These are phyloP conservation scores for Xerocomus minutiporus DNA, from an alignment of 1,284 basidiomycete genomes.

Conservation along the genomic window DNA sequence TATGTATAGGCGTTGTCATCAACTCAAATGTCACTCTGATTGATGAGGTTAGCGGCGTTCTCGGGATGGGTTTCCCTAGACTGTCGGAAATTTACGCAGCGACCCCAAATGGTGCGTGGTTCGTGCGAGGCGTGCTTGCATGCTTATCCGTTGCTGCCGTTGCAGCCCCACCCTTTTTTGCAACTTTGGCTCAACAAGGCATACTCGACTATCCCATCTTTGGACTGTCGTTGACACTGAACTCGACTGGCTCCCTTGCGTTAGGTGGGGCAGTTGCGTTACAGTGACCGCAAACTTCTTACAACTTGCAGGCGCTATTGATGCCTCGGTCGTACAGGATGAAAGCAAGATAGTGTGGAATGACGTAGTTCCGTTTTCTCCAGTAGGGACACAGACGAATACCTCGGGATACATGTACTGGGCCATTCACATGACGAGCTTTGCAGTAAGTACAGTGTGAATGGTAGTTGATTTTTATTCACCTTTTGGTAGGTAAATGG, in stretches of 20 bases:
- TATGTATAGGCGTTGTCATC: slow-evolving; percentile 49
- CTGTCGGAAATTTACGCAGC: slow-evolving; percentile 54
- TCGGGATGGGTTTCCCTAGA: slow-evolving; percentile 72
- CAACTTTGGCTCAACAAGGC: slow-evolving; percentile 56
- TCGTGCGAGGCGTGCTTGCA: neutral
- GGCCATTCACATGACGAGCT: slow-evolving; percentile 60
- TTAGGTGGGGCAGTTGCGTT: slow-evolving; percentile 44
- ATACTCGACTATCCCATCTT: slow-evolving; percentile 69
- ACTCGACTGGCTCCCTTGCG: slow-evolving; percentile 56
- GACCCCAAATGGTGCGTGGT: slow-evolving; percentile 48
- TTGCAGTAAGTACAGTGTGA: slow-evolving; percentile 43
- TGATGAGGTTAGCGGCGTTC: slow-evolving; percentile 62
- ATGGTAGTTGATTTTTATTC: neutral
- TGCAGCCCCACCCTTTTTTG: slow-evolving; percentile 63
- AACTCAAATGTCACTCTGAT: slow-evolving; percentile 57
- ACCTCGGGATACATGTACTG: slow-evolving; percentile 76
- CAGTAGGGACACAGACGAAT: slow-evolving; percentile 51
- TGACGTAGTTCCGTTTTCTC: slow-evolving; percentile 67
- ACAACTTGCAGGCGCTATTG: slow-evolving; percentile 56
- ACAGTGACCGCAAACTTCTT: neutral
- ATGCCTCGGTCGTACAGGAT: slow-evolving; percentile 61
- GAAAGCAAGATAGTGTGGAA: slow-evolving; percentile 63
- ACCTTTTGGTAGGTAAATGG: slow-evolving; percentile 53
- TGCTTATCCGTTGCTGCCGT: slow-evolving; percentile 1
- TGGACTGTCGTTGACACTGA: slow-evolving; percentile 58